Conservation (phyloP, 495 filamentous ascomycete species). For the Podospora pseudopauciseta region DNA sequence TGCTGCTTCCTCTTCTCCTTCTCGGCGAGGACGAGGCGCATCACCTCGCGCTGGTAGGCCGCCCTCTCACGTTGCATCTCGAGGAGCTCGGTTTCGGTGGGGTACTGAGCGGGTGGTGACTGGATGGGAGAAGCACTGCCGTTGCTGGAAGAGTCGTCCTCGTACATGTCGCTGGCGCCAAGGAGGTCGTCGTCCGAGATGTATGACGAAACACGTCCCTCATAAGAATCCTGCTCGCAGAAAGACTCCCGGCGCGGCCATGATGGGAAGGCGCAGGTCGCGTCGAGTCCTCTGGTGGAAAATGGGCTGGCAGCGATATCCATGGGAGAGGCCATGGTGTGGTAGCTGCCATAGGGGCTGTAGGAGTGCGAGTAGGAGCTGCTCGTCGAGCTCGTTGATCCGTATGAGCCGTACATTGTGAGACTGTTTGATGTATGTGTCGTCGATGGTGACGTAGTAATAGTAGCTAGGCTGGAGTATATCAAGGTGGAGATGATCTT, state of each 20-base stretch:
- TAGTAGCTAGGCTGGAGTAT: slow-evolving; percentile 9
- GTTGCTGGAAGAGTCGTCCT: slow-evolving; percentile 46
- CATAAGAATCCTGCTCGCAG: slow-evolving; percentile 34
- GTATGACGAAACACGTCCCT: slow-evolving; percentile 45
- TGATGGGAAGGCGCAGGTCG: slow-evolving; percentile 49
- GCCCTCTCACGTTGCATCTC: slow-evolving; percentile 43
- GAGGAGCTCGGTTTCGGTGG: slow-evolving; percentile 40
- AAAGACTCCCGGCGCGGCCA: slow-evolving; percentile 47
- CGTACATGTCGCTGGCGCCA: slow-evolving; percentile 31
- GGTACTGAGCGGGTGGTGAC: slow-evolving; percentile 22
- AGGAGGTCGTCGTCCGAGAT: slow-evolving; percentile 51
- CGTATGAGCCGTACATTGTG: slow-evolving; percentile 47
- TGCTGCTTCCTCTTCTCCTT: slow-evolving; percentile 43
- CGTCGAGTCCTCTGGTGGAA: slow-evolving; percentile 36
- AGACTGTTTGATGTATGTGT: slow-evolving; percentile 11
- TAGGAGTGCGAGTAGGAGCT: slow-evolving; percentile 37
- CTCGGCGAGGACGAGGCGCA: slow-evolving; percentile 42
- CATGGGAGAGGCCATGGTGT: slow-evolving; percentile 46
- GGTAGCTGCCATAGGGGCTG: slow-evolving; percentile 24
- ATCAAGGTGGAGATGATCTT: neutral
- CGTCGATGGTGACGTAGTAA: slow-evolving; percentile 7
- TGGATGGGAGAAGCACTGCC: slow-evolving; percentile 42
- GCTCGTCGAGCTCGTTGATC: slow-evolving; percentile 33
- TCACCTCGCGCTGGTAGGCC: slow-evolving; percentile 45
- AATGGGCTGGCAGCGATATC: slow-evolving; percentile 49